These are phyloP conservation scores for Magnolia sinica DNA, from an alignment of 164 flowering plant genomes.

Conservation along the genomic window DNA sequence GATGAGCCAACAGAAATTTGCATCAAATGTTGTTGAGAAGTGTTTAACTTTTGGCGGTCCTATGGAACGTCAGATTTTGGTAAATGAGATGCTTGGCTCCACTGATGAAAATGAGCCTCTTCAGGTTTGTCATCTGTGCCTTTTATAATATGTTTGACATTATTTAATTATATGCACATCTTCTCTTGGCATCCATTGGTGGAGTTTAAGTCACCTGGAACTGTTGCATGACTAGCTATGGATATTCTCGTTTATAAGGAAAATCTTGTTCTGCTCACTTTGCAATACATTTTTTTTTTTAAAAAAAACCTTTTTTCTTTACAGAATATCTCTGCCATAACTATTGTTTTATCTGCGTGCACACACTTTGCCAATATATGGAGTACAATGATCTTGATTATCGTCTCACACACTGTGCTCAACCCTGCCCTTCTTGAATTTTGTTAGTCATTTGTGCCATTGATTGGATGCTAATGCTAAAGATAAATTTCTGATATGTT, in stretches of 20 bases:
- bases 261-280: neutral
- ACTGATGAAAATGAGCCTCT: conserved; percentile 97
- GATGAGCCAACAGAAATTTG: conserved; percentile 98
- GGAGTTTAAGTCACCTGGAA: neutral
- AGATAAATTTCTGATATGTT: too few species aligned
- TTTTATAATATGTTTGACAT: neutral
- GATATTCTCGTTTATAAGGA: neutral
- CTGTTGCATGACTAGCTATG: neutral
- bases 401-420: neutral
- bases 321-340: too few species aligned
- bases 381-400: neutral
- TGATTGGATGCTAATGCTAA: neutral
- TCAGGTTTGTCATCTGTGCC: conserved; percentile 54
- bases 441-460: neutral
- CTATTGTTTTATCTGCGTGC: too few species aligned
- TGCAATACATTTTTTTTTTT: neutral
- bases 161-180: neutral
- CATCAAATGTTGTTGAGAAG: conserved; percentile 97
- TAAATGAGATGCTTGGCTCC: conserved; percentile 92
- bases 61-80: conserved; percentile 71
- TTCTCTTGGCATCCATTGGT: neutral
- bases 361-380: too few species aligned
- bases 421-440: neutral
- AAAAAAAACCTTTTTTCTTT: too few species aligned
- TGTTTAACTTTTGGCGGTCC: conserved; percentile 84